Percentiles rank a stretch among this genome's conserved stretches.
These are phyloP conservation scores for Pseudogymnoascus sp. DNA, from an alignment of 2,329 filamentous ascomycete genomes.

Conservation along the genomic window DNA sequence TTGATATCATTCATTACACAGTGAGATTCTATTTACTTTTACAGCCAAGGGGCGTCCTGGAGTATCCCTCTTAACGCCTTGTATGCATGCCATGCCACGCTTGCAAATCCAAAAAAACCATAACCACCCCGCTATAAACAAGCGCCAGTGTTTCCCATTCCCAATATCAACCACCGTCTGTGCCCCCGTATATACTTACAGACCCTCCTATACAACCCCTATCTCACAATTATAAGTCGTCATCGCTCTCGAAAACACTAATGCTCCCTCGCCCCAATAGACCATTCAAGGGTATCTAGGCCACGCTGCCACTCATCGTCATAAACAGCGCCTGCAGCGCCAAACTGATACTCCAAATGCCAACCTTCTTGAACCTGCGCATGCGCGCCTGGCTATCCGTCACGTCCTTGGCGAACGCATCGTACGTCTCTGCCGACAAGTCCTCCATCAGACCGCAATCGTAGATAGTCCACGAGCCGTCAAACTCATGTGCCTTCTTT, in stretches of 20 bases:
- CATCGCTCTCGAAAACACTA: background rate
- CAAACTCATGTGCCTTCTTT: constrained; percentile 81
- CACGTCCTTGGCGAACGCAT: constrained; percentile 87
- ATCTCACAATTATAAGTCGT: constrained; percentile 4
- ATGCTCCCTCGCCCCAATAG: background rate
- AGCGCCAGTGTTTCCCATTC: background rate
- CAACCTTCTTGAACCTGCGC: constrained; percentile 86
- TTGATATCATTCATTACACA: constrained; percentile 5
- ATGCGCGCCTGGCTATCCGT: constrained; percentile 80
- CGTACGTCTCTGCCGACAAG: constrained; percentile 84
- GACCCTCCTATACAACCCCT: background rate
- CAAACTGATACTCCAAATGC: constrained; percentile 89
- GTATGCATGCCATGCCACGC: background rate
- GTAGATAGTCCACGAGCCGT: constrained; percentile 90
- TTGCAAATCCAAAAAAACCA: background rate
- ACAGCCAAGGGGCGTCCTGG: background rate
- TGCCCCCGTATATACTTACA: background rate
- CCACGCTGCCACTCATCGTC: constrained; percentile 79
- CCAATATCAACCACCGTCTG: background rate
- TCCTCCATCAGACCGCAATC: constrained; percentile 94
- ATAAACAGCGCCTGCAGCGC: constrained; percentile 91
- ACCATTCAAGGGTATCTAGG: constrained; percentile 29
- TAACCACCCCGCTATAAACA: background rate
- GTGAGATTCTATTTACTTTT: constrained; percentile 7
- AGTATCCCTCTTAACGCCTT: constrained; percentile 2